phyloP scores from a whole-genome alignment of 2,329 filamentous ascomycete genomes.

The Periconia sp. region DNA sequence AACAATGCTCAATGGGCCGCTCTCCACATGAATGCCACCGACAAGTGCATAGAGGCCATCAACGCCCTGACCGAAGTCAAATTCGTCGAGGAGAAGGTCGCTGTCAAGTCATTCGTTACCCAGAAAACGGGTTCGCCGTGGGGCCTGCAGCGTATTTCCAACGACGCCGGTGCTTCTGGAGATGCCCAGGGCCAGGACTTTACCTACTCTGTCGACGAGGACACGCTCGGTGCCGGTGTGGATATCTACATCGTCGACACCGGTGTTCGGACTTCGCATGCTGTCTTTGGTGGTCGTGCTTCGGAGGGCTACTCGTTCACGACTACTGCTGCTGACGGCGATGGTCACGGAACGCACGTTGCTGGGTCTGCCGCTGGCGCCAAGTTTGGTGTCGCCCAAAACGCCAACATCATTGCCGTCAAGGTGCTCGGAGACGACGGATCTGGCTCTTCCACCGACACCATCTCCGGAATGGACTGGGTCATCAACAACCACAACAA shows the following conservation, averaged over 20 bases:
- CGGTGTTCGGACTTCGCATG: slow-evolving; percentile 54
- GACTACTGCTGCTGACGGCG: slow-evolving; percentile 44
- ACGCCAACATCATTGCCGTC: slow-evolving; percentile 57
- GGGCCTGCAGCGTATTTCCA: slow-evolving; percentile 56
- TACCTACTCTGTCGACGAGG: slow-evolving; percentile 49
- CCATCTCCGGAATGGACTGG: slow-evolving; percentile 58
- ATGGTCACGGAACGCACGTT: slow-evolving; percentile 58
- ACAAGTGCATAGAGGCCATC: slow-evolving; percentile 47
- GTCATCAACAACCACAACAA: slow-evolving; percentile 53
- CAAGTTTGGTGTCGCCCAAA: slow-evolving; percentile 55
- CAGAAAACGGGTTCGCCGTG: slow-evolving; percentile 48
- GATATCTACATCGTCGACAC: slow-evolving; percentile 59
- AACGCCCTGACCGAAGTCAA: slow-evolving; percentile 48
- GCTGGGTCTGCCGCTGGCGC: slow-evolving; percentile 53
- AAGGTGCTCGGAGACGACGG: slow-evolving; percentile 57
- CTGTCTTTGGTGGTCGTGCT: slow-evolving; percentile 53
- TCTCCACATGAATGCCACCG: slow-evolving; percentile 49
- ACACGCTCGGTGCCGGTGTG: slow-evolving; percentile 48
- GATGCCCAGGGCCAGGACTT: slow-evolving; percentile 40
- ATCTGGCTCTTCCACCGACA: slow-evolving; percentile 53
- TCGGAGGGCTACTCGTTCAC: slow-evolving; percentile 49
- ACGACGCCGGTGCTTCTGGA: slow-evolving; percentile 39
- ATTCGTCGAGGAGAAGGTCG: slow-evolving; percentile 49
- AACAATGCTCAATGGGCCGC: slow-evolving; percentile 50
- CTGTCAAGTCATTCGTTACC: slow-evolving; percentile 36